Conservation (phyloP, 2,329 filamentous ascomycete genomes). For the Metarhizium brunneum region DNA sequence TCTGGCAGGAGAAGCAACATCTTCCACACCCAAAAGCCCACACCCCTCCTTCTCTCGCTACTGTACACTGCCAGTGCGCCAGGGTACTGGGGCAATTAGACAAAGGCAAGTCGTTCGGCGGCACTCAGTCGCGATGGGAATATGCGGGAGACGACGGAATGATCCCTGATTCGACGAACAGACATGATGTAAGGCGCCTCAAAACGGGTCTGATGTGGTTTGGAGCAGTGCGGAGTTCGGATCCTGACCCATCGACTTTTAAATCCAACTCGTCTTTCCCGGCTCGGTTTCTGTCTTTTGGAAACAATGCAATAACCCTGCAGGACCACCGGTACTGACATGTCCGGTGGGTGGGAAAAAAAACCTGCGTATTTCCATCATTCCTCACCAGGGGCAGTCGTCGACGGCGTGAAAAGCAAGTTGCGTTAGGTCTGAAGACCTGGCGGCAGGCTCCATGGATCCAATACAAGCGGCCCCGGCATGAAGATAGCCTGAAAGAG, state of each 20-base stretch:
- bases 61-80: not conserved
- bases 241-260: constrained; percentile 2
- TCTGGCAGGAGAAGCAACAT: not conserved
- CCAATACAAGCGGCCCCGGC: not conserved
- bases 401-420: not conserved
- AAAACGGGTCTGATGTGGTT: constrained; percentile 1
- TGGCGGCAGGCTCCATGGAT: not conserved
- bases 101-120: not conserved
- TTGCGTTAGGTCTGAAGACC: not conserved
- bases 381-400: not conserved
- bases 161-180: constrained; percentile 1
- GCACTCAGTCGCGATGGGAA: not conserved
- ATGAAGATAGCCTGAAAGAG: not conserved
- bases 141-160: not conserved
- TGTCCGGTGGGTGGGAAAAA: not conserved
- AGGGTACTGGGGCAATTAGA: not conserved
- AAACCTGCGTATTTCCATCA: not conserved
- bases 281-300: not conserved
- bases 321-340: not conserved
- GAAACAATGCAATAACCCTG: not conserved
- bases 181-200: not conserved
- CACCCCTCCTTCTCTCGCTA: not conserved
- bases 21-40: not conserved
- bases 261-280: not conserved
- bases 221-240: constrained; percentile 5